Percentiles rank a stretch among this genome's conserved stretches.
These are phyloP conservation scores for Dryas integrifolia DNA, from an alignment of 331 rosid genomes.

Conservation along the genomic window DNA sequence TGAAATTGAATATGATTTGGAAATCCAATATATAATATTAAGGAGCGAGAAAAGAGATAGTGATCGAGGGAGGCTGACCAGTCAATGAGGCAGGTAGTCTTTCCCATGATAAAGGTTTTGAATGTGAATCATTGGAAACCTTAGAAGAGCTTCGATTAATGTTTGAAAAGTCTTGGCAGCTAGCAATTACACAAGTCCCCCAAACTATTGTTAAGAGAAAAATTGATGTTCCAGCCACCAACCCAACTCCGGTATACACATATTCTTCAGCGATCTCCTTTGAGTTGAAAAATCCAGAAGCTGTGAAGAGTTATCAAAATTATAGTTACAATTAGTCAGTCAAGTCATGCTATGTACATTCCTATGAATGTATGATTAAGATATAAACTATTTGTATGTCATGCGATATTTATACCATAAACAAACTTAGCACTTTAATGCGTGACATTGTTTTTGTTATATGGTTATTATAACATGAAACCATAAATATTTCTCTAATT, in stretches of 20 bases:
- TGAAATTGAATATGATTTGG: not conserved
- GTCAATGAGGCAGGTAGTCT: slow-evolving; percentile 36
- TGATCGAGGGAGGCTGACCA: slow-evolving; percentile 27
- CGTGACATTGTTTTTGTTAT: no score
- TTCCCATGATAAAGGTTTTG: slow-evolving; percentile 15
- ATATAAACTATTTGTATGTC: no score
- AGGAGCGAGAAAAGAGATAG: not conserved
- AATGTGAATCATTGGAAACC: slow-evolving; percentile 9
- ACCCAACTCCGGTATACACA: slow-evolving; percentile 62
- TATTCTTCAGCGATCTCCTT: slow-evolving; percentile 58
- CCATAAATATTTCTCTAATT: no score
- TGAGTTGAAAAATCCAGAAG: slow-evolving; percentile 53
- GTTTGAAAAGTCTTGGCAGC: slow-evolving; percentile 41
- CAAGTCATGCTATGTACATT: no score
- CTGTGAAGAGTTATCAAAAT: slow-evolving; percentile 19
- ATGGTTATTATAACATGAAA: no score
- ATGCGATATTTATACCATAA: no score
- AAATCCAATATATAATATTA: no score
- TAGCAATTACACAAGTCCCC: slow-evolving; percentile 60
- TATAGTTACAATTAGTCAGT: not conserved
- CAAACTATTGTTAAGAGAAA: slow-evolving; percentile 52
- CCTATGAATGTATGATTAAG: no score
- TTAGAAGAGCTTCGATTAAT: not conserved
- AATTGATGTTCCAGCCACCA: slow-evolving; percentile 67
- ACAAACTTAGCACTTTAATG: no score